Evolutionary conservation across 129 eudicot genomes (phyloP), one percentile per base, ranked within the genome.

Genomic region (Oenanthe sinensis): DNA sequence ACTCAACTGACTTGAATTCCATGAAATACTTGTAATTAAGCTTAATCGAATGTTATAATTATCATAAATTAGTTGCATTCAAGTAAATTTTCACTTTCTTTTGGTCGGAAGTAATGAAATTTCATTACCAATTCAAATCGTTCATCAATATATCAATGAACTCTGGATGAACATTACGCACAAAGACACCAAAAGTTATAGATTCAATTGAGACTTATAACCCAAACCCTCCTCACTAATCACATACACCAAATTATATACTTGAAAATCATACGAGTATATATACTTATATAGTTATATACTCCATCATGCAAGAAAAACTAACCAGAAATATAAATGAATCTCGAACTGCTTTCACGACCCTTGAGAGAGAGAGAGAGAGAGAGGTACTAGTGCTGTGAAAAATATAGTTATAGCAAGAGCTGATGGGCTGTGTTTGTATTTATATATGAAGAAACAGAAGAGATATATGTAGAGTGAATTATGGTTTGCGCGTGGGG

Each of bases 401-500:
- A 58, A 14, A n/a, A 58, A 58, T 0, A 11, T 17, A 14, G 14
- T 33, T 46, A 45, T 45, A 1, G 58, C 2, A 14, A 45, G 28
- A 26, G 0, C 19, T 26, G 24, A 14, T 60, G n/a, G 33, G 37
- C 26, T 45, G 8, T 46, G 49, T 22, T 16, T 45, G 60, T 74
- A 46, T 74, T n/a, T 74, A 46, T 74, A 74, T 45, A 2, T 0
- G 9, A 46, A 28, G 58, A 46, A 74, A 74, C 46, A 28, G 42
- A n/a, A n/a, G 44, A 65, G 73, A n/a, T 22, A 36, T 33, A 33
- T 33, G 1, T 33, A 33, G 0, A 33, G 36, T 33, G 33, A 40
- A 80, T 49, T 78, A 52, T 73, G 81, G 87, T 83, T 83, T 90
- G 85, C 93, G 96, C 93, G 88, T 92, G 97, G 92, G 92, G 90